These are phyloP conservation scores for Thalassiosira hispida DNA, from an alignment of 352 stramenopile species.

Conservation along the genomic window DNA sequence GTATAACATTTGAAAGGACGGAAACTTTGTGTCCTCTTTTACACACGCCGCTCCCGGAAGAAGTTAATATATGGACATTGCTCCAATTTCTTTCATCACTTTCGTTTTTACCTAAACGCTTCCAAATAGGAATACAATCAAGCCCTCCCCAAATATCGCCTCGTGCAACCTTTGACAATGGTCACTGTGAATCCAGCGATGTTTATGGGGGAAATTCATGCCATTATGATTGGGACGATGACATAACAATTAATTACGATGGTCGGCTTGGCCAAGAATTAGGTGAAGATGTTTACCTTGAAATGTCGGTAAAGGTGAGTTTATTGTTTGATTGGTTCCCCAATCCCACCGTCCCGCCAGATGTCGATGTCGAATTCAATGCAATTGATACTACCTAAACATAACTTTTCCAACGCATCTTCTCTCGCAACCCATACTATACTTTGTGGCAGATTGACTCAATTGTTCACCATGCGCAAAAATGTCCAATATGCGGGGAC, in stretches of 20 bases:
- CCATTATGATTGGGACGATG: conserved; percentile 10
- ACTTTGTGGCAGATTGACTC: neutral
- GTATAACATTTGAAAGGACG: conserved; percentile 14
- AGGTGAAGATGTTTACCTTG: neutral
- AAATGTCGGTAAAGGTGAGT: conserved; percentile 4
- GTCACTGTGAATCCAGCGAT: conserved; percentile 18
- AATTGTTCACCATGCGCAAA: conserved; percentile 5
- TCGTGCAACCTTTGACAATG: conserved; percentile 11
- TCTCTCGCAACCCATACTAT: neutral
- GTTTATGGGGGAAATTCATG: conserved; percentile 6
- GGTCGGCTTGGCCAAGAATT: conserved; percentile 5
- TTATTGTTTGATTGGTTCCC: neutral
- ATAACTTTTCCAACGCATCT: too few species aligned
- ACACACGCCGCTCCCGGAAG: neutral
- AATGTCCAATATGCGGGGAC: conserved; percentile 8
- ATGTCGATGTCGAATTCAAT: too few species aligned
- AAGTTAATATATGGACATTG: neutral
- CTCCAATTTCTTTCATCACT: neutral
- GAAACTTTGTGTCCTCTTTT: conserved; percentile 16
- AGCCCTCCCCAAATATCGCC: conserved; percentile 1
- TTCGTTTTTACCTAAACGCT: neutral
- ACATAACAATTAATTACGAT: conserved; percentile 12
- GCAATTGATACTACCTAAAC: too few species aligned
- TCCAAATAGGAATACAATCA: neutral
- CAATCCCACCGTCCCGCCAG: too few species aligned